Percentiles rank a stretch among this genome's conserved stretches.
Conservation (phyloP, 768 basidiomycete species). For the Gymnopilus junonius region DNA sequence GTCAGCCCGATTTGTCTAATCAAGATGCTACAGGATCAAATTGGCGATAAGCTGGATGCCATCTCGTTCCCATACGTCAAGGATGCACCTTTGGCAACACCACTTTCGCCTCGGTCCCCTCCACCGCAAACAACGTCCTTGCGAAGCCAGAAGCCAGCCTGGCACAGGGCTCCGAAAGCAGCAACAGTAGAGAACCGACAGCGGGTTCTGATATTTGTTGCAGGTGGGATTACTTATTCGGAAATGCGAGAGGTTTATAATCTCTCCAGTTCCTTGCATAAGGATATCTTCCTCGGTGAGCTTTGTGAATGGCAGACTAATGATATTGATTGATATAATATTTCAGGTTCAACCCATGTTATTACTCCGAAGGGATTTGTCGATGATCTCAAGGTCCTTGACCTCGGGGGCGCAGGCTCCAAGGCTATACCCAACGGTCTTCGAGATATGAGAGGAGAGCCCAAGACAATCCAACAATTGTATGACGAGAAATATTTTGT, state of each 20-base stretch:
- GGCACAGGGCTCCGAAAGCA: constrained; percentile 78
- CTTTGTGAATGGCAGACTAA: neutral
- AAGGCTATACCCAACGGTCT: constrained; percentile 72
- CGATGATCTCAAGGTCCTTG: constrained; percentile 86
- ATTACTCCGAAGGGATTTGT: constrained; percentile 84
- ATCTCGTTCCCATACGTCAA: constrained; percentile 88
- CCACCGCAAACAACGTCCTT: constrained; percentile 73
- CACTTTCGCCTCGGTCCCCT: constrained; percentile 51
- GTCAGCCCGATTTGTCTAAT: constrained; percentile 1
- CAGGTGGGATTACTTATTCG: constrained; percentile 95
- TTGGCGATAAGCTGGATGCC: constrained; percentile 76
- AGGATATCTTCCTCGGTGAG: constrained; percentile 91
- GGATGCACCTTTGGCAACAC: constrained; percentile 66
- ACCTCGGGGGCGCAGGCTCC: constrained; percentile 86
- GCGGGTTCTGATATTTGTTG: constrained; percentile 87
- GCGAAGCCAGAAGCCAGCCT: constrained; percentile 86
- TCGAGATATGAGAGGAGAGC: constrained; percentile 46
- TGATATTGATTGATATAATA: neutral
- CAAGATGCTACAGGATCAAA: constrained; percentile 68
- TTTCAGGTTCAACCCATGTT: constrained; percentile 88
- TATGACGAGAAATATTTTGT: constrained; percentile 83
- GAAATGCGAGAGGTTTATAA: constrained; percentile 91
- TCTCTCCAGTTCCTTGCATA: constrained; percentile 72
- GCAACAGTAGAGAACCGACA: constrained; percentile 60
- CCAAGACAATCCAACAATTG: constrained; percentile 67